Evolutionary conservation across 495 filamentous ascomycete genomes (phyloP).

Genomic region (Lasiosphaeris hirsuta): DNA sequence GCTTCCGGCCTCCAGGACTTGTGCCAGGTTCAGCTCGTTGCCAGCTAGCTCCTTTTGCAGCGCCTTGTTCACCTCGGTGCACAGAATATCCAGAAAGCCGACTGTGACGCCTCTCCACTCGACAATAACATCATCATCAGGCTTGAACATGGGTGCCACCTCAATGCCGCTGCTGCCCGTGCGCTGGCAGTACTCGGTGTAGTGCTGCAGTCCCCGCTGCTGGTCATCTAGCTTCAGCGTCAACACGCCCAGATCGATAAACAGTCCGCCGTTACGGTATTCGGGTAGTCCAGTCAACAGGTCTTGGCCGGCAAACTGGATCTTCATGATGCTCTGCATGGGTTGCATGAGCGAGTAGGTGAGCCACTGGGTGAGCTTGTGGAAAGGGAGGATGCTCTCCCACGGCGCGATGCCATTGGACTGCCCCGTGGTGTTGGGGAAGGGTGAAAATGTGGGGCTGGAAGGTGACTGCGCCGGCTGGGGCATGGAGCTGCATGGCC

Average conservation of each 20-base stretch:
- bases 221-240: constrained; percentile 65
- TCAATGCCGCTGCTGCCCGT: constrained; percentile 69
- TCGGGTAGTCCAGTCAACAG: constrained; percentile 82
- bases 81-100: constrained; percentile 75
- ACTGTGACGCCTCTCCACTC: constrained; percentile 84
- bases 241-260: constrained; percentile 78
- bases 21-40: constrained; percentile 63
- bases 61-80: constrained; percentile 65
- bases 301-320: constrained; percentile 73
- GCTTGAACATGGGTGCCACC: constrained; percentile 73
- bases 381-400: constrained; percentile 94
- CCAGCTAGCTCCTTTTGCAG: constrained; percentile 50
- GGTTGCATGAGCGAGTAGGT: constrained; percentile 87
- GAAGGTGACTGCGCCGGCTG: constrained; percentile 54
- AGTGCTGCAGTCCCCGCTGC: constrained; percentile 66
- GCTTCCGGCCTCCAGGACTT: constrained; percentile 84
- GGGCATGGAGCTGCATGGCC: constrained; percentile 84
- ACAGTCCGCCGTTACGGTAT: constrained; percentile 82
- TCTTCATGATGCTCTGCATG: constrained; percentile 71
- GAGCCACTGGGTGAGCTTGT: constrained; percentile 89
- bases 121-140: constrained; percentile 79
- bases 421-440: constrained; percentile 38
- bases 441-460: constrained; percentile 44
- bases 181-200: constrained; percentile 66
- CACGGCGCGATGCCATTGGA: constrained; percentile 59